A percentile compares a stretch with the other conserved stretches of the same genome.
phyloP scores from a whole-genome alignment of 768 basidiomycete genomes.

The Leccinum subtestaceum region DNA sequence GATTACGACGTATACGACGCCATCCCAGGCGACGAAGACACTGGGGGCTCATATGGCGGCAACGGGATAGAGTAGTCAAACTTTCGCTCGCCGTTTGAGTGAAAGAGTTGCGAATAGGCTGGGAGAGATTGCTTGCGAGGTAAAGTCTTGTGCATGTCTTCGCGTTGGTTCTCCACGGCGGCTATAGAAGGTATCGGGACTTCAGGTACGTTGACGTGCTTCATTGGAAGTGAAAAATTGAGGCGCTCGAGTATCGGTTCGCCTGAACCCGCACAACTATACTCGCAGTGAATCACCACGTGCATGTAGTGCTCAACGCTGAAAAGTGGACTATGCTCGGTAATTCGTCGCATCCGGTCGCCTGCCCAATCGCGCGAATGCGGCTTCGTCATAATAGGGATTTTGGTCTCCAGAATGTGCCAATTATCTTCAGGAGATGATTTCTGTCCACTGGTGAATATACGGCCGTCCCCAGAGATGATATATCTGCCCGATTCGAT shows the following conservation, averaged over 20 bases:
- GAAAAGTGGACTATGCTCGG: conserved; percentile 53
- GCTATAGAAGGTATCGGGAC: neutral
- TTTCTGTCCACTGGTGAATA: conserved; percentile 38
- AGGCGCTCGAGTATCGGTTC: conserved; percentile 25
- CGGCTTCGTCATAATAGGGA: conserved; percentile 20
- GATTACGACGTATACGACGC: neutral
- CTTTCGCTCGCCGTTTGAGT: conserved; percentile 69
- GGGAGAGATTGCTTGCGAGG: conserved; percentile 46
- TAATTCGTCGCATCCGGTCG: conserved; percentile 37
- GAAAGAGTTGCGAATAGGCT: conserved; percentile 75
- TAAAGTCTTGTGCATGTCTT: conserved; percentile 11
- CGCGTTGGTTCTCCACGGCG: conserved; percentile 1
- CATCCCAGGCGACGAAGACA: neutral
- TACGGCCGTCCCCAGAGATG: conserved; percentile 48
- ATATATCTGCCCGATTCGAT: conserved; percentile 45
- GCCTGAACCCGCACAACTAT: conserved; percentile 42
- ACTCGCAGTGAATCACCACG: conserved; percentile 55
- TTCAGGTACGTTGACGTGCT: conserved; percentile 45
- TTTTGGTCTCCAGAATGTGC: conserved; percentile 26
- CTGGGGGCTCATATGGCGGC: conserved; percentile 57
- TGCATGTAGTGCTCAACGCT: conserved; percentile 51
- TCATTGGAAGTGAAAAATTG: conserved; percentile 47
- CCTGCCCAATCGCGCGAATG: conserved; percentile 30
- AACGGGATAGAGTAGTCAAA: conserved; percentile 62
- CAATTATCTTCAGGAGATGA: conserved; percentile 19